phyloP scores from a whole-genome alignment of 2,329 filamentous ascomycete species.

The Beauveria varroae region DNA sequence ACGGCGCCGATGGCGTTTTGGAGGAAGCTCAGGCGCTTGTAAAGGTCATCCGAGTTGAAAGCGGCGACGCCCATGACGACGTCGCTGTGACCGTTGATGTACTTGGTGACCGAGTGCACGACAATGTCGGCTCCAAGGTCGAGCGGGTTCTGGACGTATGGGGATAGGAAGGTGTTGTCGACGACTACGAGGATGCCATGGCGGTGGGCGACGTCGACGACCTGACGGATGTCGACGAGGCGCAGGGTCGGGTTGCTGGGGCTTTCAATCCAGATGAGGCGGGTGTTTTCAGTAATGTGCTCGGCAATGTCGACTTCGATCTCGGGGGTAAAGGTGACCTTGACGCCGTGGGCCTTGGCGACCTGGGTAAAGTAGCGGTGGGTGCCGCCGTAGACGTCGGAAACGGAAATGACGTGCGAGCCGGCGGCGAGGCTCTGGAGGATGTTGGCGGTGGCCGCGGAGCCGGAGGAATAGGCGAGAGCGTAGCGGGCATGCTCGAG shows the following conservation, averaged over 20 bases:
- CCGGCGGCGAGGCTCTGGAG: slow-evolving; percentile 86
- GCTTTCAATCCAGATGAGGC: slow-evolving; percentile 90
- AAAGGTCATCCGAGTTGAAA: slow-evolving; percentile 79
- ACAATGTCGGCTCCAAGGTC: slow-evolving; percentile 95
- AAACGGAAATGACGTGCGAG: slow-evolving; percentile 92
- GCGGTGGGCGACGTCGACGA: slow-evolving; percentile 74
- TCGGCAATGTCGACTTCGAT: slow-evolving; percentile 82
- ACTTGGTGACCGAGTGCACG: slow-evolving; percentile 95
- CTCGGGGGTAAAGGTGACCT: slow-evolving; percentile 87
- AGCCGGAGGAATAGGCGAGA: slow-evolving; percentile 89
- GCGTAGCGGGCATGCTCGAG: slow-evolving; percentile 90
- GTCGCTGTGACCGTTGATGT: slow-evolving; percentile 96
- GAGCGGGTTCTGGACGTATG: slow-evolving; percentile 94
- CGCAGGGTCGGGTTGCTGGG: slow-evolving; percentile 92
- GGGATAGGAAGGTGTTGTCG: slow-evolving; percentile 96
- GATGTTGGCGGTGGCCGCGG: slow-evolving; percentile 86
- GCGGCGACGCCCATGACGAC: slow-evolving; percentile 97
- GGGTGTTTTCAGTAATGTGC: slow-evolving; percentile 82
- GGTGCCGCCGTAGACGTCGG: slow-evolving; percentile 95
- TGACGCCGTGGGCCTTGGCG: slow-evolving; percentile 85
- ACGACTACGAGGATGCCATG: slow-evolving; percentile 94
- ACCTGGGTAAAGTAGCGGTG: slow-evolving; percentile 99
- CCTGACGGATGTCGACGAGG: slow-evolving; percentile 84
- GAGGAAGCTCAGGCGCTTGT: slow-evolving; percentile 73
- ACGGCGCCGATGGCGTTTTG: slow-evolving; percentile 97